Conservation (phyloP, 805 yeast species). For the Spencermartinsiella europaea region DNA sequence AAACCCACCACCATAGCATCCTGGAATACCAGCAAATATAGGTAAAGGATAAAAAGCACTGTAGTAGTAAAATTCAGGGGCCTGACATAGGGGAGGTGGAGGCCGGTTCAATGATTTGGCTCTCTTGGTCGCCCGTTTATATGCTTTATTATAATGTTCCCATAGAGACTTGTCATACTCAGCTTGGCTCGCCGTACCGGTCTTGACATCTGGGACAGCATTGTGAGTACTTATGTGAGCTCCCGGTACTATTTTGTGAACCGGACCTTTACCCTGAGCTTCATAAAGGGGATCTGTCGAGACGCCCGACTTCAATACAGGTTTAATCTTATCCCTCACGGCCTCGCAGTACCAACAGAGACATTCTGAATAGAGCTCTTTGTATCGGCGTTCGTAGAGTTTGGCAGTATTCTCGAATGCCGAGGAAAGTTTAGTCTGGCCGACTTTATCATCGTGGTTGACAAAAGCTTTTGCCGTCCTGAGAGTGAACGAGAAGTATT, state of each 20-base stretch:
- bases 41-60: not conserved
- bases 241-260: not conserved
- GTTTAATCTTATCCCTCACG: slow-evolving; percentile 9
- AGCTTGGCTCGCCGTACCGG: not conserved
- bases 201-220: slow-evolving; percentile 5
- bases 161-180: not conserved
- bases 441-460: slow-evolving; percentile 18
- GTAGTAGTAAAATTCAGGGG: not conserved
- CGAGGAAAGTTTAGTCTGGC: slow-evolving; percentile 6
- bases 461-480: slow-evolving; percentile 4
- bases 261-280: not conserved
- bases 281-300: not conserved
- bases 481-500: slow-evolving; percentile 5
- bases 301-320: not conserved
- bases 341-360: slow-evolving; percentile 17
- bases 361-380: slow-evolving; percentile 15
- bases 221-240: slow-evolving; percentile 15
- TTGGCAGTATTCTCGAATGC: slow-evolving; percentile 10
- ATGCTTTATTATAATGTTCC: not conserved
- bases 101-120: slow-evolving; percentile 5
- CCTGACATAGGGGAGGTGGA: not conserved
- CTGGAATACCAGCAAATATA: slow-evolving; percentile 4
- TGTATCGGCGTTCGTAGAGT: slow-evolving; percentile 6
- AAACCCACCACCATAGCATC: slow-evolving; percentile 2
- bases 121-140: slow-evolving; percentile 1